phyloP scores from a whole-genome alignment of 805 yeast genomes.

The Spathaspora hagerdaliae region DNA sequence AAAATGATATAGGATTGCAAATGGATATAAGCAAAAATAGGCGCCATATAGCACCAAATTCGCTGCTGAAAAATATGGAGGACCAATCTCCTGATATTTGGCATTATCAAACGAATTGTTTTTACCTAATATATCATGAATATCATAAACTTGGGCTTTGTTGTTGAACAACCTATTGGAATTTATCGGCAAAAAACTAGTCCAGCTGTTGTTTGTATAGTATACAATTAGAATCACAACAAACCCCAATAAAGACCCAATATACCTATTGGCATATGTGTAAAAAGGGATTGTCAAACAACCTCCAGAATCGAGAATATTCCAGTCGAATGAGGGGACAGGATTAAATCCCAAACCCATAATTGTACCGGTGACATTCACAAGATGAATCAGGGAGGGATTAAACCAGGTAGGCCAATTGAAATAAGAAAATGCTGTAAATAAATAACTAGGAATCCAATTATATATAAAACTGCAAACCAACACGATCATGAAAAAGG shows the following conservation, averaged over 20 bases:
- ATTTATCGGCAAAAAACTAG: slow-evolving; percentile 48
- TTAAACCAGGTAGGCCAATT: slow-evolving; percentile 46
- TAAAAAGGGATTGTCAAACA: slow-evolving; percentile 42
- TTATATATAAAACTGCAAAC: slow-evolving; percentile 35
- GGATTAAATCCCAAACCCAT: slow-evolving; percentile 41
- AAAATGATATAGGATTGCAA: slow-evolving; percentile 47
- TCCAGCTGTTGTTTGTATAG: slow-evolving; percentile 49
- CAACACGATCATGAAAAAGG: slow-evolving; percentile 34
- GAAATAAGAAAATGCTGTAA: slow-evolving; percentile 35
- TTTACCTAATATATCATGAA: slow-evolving; percentile 41
- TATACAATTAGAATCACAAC: slow-evolving; percentile 29
- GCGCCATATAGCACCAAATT: slow-evolving; percentile 57
- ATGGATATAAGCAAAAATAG: slow-evolving; percentile 52
- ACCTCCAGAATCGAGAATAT: slow-evolving; percentile 31
- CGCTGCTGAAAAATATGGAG: slow-evolving; percentile 65
- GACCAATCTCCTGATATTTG: slow-evolving; percentile 53
- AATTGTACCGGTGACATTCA: slow-evolving; percentile 35
- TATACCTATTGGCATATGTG: slow-evolving; percentile 37
- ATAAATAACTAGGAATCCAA: slow-evolving; percentile 39
- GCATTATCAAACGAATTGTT: slow-evolving; percentile 42
- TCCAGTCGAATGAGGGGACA: slow-evolving; percentile 43
- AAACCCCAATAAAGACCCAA: slow-evolving; percentile 34
- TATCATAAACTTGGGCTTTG: slow-evolving; percentile 44
- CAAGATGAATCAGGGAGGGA: slow-evolving; percentile 35
- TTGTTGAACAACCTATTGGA: slow-evolving; percentile 52